These are phyloP conservation scores for Globisporangium middletonii DNA, from an alignment of 352 stramenopile genomes.

Conservation along the genomic window DNA sequence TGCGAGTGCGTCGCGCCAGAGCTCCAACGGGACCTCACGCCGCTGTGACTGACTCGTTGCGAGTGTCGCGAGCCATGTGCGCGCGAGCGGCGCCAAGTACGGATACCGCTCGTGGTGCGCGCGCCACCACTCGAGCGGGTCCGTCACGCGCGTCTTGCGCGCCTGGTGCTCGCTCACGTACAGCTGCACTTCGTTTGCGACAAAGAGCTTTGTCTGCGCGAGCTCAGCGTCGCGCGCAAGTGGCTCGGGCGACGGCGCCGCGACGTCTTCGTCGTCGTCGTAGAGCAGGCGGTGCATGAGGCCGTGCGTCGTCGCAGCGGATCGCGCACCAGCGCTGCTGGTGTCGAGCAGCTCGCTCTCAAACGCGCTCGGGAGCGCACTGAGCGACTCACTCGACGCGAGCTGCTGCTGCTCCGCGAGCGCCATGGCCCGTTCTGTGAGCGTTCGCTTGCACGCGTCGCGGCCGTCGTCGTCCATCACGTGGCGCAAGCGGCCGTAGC, in stretches of 20 bases:
- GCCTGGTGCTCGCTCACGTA: constrained; percentile 39
- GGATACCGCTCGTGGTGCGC: constrained; percentile 35
- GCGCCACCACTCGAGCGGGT: constrained; percentile 41
- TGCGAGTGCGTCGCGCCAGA: constrained; percentile 6
- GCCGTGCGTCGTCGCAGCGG: constrained; percentile 14
- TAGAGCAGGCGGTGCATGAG: constrained; percentile 49
- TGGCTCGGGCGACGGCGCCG: constrained; percentile 15
- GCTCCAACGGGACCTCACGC: constrained; percentile 7
- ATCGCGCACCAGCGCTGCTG: constrained; percentile 6
- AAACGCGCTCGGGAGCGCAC: constrained; percentile 16
- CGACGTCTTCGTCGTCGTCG: constrained; percentile 42
- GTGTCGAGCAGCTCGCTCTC: constrained; percentile 29
- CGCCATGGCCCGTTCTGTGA: constrained; percentile 9
- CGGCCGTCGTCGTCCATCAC: constrained; percentile 30
- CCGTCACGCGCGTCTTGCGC: constrained; percentile 33
- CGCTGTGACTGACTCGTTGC: background rate
- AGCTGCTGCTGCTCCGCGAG: constrained; percentile 18
- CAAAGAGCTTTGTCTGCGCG: constrained; percentile 28
- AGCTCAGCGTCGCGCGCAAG: constrained; percentile 31
- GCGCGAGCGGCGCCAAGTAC: constrained; percentile 30
- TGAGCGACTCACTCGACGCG: constrained; percentile 14
- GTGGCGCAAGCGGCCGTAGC: constrained; percentile 37
- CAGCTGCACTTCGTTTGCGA: constrained; percentile 29
- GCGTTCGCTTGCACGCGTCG: constrained; percentile 15
- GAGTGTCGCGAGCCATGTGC: constrained; percentile 28